phyloP scores from a whole-genome alignment of 148 eudicot genomes.

The Nepenthes gracilis region DNA sequence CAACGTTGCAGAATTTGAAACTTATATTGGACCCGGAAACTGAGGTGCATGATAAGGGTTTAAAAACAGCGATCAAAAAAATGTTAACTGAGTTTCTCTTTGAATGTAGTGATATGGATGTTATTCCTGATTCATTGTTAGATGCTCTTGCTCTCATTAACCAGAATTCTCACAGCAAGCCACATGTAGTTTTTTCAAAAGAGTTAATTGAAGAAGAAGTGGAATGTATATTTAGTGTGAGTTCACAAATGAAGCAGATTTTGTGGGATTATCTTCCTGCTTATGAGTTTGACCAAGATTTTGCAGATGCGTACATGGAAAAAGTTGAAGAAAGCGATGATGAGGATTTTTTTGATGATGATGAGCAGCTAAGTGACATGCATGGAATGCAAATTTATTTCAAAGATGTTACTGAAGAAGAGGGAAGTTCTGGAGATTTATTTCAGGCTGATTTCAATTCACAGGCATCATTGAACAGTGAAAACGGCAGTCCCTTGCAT shows the following conservation, averaged over 20 bases:
- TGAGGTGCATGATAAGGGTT: conserved; percentile 17
- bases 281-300: conserved; percentile 41
- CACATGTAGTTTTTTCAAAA: conserved; percentile 15
- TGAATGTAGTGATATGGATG: conserved; percentile 73
- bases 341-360: conserved; percentile 19
- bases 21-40: conserved; percentile 32
- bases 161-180: conserved; percentile 12
- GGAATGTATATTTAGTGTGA: conserved; percentile 41
- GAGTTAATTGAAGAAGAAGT: conserved; percentile 47
- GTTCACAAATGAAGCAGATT: conserved; percentile 61
- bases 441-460: neutral
- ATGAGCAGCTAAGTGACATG: conserved; percentile 6
- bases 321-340: conserved; percentile 44
- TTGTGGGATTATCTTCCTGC: conserved; percentile 41
- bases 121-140: conserved; percentile 37
- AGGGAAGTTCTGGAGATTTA: conserved; percentile 40
- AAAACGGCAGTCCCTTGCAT: conserved; percentile 3
- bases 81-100: conserved; percentile 59
- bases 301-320: conserved; percentile 64
- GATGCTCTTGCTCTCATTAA: conserved; percentile 39
- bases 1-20: conserved; percentile 32
- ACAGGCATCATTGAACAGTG: neutral
- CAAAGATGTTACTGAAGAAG: conserved; percentile 16
- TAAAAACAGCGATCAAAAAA: conserved; percentile 26
- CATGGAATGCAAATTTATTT: conserved; percentile 1